Percentiles rank a stretch among this genome's conserved stretches.
phyloP scores from a whole-genome alignment of 2,329 filamentous ascomycete species.

The Stylonectria norvegica region DNA sequence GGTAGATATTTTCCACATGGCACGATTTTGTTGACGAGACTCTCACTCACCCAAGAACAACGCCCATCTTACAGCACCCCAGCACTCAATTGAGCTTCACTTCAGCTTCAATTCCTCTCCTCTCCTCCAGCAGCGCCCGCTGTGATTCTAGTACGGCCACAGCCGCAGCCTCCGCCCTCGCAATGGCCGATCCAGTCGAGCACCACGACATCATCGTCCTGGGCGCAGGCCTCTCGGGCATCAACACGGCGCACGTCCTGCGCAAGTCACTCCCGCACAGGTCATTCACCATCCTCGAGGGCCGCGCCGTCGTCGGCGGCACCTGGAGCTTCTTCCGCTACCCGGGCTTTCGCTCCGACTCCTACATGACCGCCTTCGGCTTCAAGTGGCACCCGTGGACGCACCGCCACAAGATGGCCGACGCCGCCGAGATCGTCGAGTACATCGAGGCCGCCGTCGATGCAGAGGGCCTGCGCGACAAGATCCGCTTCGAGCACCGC shows the following conservation, averaged over 20 bases:
- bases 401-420: conserved; percentile 48
- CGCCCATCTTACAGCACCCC: neutral
- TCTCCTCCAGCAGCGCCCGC: too few relatives aligned
- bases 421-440: conserved; percentile 47
- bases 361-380: conserved; percentile 58
- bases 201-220: conserved; percentile 59
- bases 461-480: conserved; percentile 49
- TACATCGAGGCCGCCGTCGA: conserved; percentile 54
- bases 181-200: conserved; percentile 18
- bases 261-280: conserved; percentile 53
- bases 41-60: too few relatives aligned
- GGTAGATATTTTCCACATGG: too few relatives aligned
- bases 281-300: conserved; percentile 65
- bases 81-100: neutral
- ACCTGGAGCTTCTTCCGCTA: conserved; percentile 80
- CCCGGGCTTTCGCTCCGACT: conserved; percentile 68
- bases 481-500: conserved; percentile 51
- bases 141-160: too few relatives aligned
- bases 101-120: neutral
- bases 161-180: neutral
- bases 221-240: conserved; percentile 69
- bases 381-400: conserved; percentile 72
- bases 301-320: conserved; percentile 62
- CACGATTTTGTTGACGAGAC: too few relatives aligned
- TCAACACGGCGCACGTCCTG: conserved; percentile 69